phyloP scores from a whole-genome alignment of 2,329 filamentous ascomycete genomes.

The Fusarium sp. region DNA sequence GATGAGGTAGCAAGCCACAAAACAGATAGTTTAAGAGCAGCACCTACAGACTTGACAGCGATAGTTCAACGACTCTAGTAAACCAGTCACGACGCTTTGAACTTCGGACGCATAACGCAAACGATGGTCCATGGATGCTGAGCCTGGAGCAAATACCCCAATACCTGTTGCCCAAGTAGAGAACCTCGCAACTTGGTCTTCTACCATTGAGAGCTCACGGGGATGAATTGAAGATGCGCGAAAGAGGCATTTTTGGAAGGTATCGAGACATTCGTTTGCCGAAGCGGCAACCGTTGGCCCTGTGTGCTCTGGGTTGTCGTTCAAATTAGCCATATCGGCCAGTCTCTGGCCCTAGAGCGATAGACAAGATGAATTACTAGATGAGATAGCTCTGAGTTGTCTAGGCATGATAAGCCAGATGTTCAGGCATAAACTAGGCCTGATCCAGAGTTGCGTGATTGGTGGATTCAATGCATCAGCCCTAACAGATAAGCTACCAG shows the following conservation, averaged over 20 bases:
- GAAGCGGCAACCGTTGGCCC: neutral
- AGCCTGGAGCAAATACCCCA: neutral
- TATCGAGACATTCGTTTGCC: neutral
- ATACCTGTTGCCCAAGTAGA: neutral
- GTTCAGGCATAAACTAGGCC: no score
- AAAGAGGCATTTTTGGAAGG: neutral
- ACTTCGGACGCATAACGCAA: neutral
- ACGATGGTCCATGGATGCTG: neutral
- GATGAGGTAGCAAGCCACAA: neutral
- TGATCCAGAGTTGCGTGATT: no score
- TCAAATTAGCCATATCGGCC: neutral
- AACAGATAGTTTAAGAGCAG: no score
- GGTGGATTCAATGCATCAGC: no score
- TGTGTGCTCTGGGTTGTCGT: neutral
- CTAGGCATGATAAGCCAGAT: no score
- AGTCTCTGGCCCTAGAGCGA: no score
- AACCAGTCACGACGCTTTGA: neutral
- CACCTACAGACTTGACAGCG: neutral
- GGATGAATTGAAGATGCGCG: neutral
- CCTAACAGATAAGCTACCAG: no score
- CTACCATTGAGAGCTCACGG: neutral
- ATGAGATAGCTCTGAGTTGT: no score
- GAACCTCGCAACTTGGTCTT: constrained; percentile 3
- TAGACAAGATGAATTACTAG: no score
- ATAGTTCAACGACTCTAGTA: neutral